These are phyloP conservation scores for Yarrowia alimentaria DNA, from an alignment of 805 yeast genomes.

Conservation along the genomic window DNA sequence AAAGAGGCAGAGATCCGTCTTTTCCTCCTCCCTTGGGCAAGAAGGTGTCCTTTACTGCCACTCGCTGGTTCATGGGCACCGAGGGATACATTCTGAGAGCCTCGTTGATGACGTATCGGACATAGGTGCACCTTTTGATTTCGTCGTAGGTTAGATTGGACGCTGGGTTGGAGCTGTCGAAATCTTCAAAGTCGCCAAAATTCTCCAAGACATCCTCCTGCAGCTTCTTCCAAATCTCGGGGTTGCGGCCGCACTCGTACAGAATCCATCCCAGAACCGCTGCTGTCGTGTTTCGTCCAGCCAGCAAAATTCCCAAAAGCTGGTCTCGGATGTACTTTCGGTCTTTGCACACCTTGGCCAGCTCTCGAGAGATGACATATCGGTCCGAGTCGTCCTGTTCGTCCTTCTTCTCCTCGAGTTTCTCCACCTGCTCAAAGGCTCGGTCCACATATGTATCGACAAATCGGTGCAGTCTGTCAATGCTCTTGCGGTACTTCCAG, in stretches of 20 bases:
- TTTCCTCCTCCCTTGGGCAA: slow-evolving; percentile 52
- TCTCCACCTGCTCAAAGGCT: no score
- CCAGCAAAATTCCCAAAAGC: slow-evolving; percentile 47
- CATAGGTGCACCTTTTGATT: slow-evolving; percentile 46
- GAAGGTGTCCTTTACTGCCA: slow-evolving; percentile 45
- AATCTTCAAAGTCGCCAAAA: slow-evolving; percentile 35
- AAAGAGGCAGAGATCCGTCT: slow-evolving; percentile 41
- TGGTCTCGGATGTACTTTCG: slow-evolving; percentile 48
- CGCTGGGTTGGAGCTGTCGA: no score
- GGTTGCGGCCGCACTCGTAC: slow-evolving; percentile 46
- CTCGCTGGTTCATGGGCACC: slow-evolving; percentile 48
- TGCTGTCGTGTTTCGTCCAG: slow-evolving; percentile 54
- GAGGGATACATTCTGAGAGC: slow-evolving; percentile 48
- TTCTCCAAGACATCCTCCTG: slow-evolving; percentile 35
- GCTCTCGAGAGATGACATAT: slow-evolving; percentile 48
- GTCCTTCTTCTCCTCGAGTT: slow-evolving; percentile 36
- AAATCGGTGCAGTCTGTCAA: neutral
- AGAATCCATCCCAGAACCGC: slow-evolving; percentile 46
- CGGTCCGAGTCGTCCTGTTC: slow-evolving; percentile 40
- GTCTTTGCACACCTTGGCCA: slow-evolving; percentile 47
- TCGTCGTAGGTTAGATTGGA: slow-evolving; percentile 46
- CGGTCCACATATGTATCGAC: slow-evolving; percentile 30
- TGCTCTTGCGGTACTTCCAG: neutral
- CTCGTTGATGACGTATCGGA: slow-evolving; percentile 47
- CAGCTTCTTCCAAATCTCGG: slow-evolving; percentile 42